Base-by-base conservation (phyloP, 2,329 filamentous ascomycete species). In the Helicocarpus griseus region DNA sequence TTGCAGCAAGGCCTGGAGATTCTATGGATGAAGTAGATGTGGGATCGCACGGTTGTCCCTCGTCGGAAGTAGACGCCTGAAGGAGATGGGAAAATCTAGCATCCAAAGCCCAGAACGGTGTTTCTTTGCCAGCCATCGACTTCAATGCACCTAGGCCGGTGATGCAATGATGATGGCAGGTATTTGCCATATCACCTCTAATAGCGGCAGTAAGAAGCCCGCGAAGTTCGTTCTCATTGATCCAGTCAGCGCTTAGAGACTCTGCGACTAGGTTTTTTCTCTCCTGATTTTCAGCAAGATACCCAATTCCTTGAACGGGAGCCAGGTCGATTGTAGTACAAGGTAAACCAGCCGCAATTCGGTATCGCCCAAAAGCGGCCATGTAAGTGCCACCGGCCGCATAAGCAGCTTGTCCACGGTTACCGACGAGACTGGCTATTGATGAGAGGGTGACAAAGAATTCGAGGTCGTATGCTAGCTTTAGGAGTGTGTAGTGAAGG, bases 321-420 rank as follows among this genome's bases (percentile, higher is more conserved):
- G 28, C 47, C 13, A 49, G 21, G n/a, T 49, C 33, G n/a, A 49
- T 38, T 5, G 47, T 39, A 13, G 22, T 28, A 24, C 19, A 31
- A 13, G 47, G 47, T 26, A 49, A 35, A n/a, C 47, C 47, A 11
- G 21, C 17, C 6, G 22, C 21, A 11, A 22, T 26, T 9, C 47
- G n/a, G 29, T 49, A 28, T 13, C 28, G 19, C 5, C 17, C 35
- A 54, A 48, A 54, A 56, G 14, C 61, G 9, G 56, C 57, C 61
- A 72, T 66, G 55, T 67, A 74, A 4, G 59, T 53, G 54, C 71
- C 70, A 8, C 64, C 67, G 2, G 69, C 66, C 2, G 61, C 58
- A 50, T 74, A 74, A n/a, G 58, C 63, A 4, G 63, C 56, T 49
- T 73, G 72, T 1, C 70, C 70, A 2, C 54, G 48, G 47, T 68